phyloP scores from a whole-genome alignment of 306 rosid species.

The Trichosanthes cucumerina region DNA sequence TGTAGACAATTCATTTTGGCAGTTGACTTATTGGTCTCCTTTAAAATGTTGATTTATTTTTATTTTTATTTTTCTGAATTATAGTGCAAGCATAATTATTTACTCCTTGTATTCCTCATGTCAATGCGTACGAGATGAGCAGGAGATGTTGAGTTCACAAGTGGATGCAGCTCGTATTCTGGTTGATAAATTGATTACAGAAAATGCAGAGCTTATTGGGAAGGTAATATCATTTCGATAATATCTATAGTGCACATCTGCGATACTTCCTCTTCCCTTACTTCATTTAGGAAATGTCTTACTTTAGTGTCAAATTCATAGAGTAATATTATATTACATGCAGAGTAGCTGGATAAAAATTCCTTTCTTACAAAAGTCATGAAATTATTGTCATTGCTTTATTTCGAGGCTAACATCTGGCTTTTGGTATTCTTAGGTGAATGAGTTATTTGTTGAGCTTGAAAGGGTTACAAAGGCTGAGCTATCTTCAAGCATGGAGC shows the following conservation, averaged over 20 bases:
- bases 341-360: not conserved
- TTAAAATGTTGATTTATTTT: not conserved
- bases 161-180: constrained; percentile 48
- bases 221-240: constrained; percentile 35
- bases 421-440: constrained; percentile 35
- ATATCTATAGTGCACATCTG: not conserved
- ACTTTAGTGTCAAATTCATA: too few relatives aligned
- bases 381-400: not conserved
- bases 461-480: constrained; percentile 17
- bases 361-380: not conserved
- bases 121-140: constrained; percentile 24
- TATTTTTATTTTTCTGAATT: not conserved
- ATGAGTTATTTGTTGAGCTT: constrained; percentile 41
- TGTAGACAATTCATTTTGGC: not conserved
- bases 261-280: not conserved
- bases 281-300: not conserved
- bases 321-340: not conserved
- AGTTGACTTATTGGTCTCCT: not conserved
- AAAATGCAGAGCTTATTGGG: constrained; percentile 86
- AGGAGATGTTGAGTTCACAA: constrained; percentile 56
- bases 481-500: constrained; percentile 20
- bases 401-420: not conserved
- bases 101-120: not conserved
- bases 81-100: not conserved
- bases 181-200: constrained; percentile 58